These are phyloP conservation scores for Heliamphora pulchella DNA, from an alignment of 179 eudicot genomes.

Conservation along the genomic window DNA sequence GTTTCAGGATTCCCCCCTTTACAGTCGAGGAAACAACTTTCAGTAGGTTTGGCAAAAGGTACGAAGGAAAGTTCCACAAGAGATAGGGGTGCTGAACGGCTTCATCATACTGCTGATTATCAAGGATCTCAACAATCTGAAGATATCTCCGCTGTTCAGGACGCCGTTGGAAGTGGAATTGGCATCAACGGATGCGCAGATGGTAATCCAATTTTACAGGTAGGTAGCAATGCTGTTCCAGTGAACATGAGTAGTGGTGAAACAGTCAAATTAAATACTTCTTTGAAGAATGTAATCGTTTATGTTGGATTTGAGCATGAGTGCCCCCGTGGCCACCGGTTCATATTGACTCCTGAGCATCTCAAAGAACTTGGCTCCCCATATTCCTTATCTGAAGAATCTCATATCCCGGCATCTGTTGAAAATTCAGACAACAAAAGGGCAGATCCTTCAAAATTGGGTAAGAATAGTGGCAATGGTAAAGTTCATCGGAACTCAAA, in stretches of 20 bases:
- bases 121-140: slow-evolving; percentile 37
- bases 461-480: slow-evolving; percentile 39
- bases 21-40: slow-evolving; percentile 42
- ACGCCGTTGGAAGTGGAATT: slow-evolving; percentile 27
- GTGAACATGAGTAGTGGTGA: slow-evolving; percentile 35
- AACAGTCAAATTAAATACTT: slow-evolving; percentile 31
- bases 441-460: slow-evolving; percentile 40
- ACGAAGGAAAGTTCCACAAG: slow-evolving; percentile 33
- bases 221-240: slow-evolving; percentile 54
- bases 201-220: slow-evolving; percentile 47
- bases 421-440: slow-evolving; percentile 41
- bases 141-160: slow-evolving; percentile 29
- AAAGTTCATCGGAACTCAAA: slow-evolving; percentile 43
- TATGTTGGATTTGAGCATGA: slow-evolving; percentile 96
- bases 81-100: slow-evolving; percentile 32
- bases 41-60: slow-evolving; percentile 42
- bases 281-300: slow-evolving; percentile 40
- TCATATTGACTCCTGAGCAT: slow-evolving; percentile 61
- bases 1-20: slow-evolving; percentile 78
- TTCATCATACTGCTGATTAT: slow-evolving; percentile 26
- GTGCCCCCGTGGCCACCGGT: slow-evolving; percentile 93
- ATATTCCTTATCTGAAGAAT: slow-evolving; percentile 52
- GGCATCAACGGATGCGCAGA: slow-evolving; percentile 23
- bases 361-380: slow-evolving; percentile 59
- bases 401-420: slow-evolving; percentile 26